Percentiles rank a stretch among this genome's conserved stretches.
These are phyloP conservation scores for Ganoderma resinaceum DNA, from an alignment of 1,284 basidiomycete species.

Conservation along the genomic window DNA sequence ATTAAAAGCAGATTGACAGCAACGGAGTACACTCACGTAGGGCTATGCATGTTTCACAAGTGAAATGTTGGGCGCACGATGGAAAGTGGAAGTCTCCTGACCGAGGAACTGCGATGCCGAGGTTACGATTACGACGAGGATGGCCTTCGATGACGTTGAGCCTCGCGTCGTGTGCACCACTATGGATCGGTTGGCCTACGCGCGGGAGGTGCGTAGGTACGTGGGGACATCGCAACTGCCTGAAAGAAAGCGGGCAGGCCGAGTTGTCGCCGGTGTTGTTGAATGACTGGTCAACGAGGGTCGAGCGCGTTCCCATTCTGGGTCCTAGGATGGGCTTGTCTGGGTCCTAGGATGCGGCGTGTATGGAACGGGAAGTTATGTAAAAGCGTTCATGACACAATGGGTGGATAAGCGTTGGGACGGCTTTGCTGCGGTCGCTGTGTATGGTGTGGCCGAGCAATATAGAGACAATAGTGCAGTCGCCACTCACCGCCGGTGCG, in stretches of 20 bases:
- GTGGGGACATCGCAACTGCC: not conserved
- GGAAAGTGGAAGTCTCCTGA: no score
- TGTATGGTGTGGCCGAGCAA: not conserved
- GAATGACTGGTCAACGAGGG: not conserved
- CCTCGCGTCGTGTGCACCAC: not conserved
- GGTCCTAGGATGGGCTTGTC: not conserved
- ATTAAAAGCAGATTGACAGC: not conserved
- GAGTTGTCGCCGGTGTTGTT: not conserved
- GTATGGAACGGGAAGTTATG: not conserved
- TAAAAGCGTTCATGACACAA: not conserved
- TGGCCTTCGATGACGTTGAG: not conserved
- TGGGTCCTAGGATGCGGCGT: not conserved
- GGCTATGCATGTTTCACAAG: not conserved
- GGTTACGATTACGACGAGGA: not conserved
- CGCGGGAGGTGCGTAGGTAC: not conserved
- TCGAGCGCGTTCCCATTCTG: not conserved
- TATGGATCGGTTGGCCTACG: not conserved
- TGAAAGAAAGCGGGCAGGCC: not conserved
- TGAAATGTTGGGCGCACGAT: not conserved
- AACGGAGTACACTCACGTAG: not conserved
- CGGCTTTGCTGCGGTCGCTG: not conserved
- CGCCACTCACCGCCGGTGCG: not conserved
- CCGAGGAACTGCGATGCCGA: not conserved
- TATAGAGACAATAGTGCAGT: not conserved
- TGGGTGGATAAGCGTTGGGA: not conserved